Base-by-base conservation (phyloP, 169 alveolate genomes). In the Cystoisospora suis region DNA sequence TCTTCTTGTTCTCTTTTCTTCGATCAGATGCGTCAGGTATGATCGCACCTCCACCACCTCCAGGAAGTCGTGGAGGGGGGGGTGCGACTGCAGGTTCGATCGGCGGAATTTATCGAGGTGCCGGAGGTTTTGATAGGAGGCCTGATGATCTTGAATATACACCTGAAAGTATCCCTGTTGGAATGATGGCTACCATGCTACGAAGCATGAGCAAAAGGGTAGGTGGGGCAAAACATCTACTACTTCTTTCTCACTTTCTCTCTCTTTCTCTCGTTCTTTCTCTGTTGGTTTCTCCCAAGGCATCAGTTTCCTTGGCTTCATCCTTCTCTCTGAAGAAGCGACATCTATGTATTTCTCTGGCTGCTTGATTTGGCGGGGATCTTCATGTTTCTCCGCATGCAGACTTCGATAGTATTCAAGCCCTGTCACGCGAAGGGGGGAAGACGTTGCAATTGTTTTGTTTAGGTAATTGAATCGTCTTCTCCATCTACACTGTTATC, bases 141-240 rank as follows among this genome's bases (percentile, higher is more conserved):
- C 89, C 89, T 3, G 89, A 83, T n/a, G 89, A 83, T 5, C 3
- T 83, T 9, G 89, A 80, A 29, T 2, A 42, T n/a, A 86, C 91
- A 4, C 91, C 91, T 0, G 91, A 86, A 77, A 47, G 75, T 27
- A 75, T 79, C 1, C 77, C 88, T 53, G 92, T 88, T 23, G 88
- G 88, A 15, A 46, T 79, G 75, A 59, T 79, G 87, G 92, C 92
- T 1, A 86, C 90, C n/a, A 86, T 58, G 88, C 75, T 80, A 4
- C 70, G 72, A 9, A 34, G 61, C 69, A 80, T 80, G 72, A 46
- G 75, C 88, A 80, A 47, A 9, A 42, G 88, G 20, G 83, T 72
- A 72, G 32, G 83, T 53, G 15, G 45, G 23, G 23, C 15, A n/a
- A 5, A n/a, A n/a, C n/a, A n/a, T n/a, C n/a, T n/a, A n/a, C n/a